phyloP scores from a whole-genome alignment of 2,329 filamentous ascomycete species.

The Paracoccidioides lutzii region DNA sequence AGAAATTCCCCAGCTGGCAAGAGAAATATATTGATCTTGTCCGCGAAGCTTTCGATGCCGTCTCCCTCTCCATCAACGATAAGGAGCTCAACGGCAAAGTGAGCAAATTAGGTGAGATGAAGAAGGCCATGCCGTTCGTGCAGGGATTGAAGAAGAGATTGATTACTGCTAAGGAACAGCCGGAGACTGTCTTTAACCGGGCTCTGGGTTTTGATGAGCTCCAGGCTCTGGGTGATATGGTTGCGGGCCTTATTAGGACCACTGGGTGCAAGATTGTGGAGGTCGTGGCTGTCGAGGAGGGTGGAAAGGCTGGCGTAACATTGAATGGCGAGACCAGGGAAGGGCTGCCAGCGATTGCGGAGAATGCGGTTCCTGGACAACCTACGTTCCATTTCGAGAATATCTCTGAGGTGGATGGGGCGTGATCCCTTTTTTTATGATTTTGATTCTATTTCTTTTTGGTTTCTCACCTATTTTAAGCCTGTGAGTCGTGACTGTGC shows the following conservation, averaged over 20 bases:
- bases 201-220: conserved; percentile 81
- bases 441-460: neutral
- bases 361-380: conserved; percentile 64
- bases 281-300: conserved; percentile 51
- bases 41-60: conserved; percentile 53
- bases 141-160: conserved; percentile 76
- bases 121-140: conserved; percentile 97
- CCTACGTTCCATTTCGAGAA: conserved; percentile 83
- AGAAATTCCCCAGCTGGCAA: conserved; percentile 80
- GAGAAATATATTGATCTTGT: conserved; percentile 76
- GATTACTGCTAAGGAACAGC: conserved; percentile 50
- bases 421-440: neutral
- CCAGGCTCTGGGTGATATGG: conserved; percentile 61
- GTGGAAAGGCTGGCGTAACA: conserved; percentile 37
- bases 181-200: conserved; percentile 60
- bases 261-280: conserved; percentile 57
- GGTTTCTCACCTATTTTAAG: neutral
- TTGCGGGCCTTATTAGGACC: conserved; percentile 63
- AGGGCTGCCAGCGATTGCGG: conserved; percentile 48
- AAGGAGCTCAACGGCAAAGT: conserved; percentile 69
- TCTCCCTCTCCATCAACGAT: conserved; percentile 55
- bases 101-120: conserved; percentile 66
- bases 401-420: conserved; percentile 30
- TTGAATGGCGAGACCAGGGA: conserved; percentile 33
- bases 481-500: neutral